These are phyloP conservation scores for Plasmodium chabaudi DNA, from an alignment of 169 alveolate species.

Conservation along the genomic window DNA sequence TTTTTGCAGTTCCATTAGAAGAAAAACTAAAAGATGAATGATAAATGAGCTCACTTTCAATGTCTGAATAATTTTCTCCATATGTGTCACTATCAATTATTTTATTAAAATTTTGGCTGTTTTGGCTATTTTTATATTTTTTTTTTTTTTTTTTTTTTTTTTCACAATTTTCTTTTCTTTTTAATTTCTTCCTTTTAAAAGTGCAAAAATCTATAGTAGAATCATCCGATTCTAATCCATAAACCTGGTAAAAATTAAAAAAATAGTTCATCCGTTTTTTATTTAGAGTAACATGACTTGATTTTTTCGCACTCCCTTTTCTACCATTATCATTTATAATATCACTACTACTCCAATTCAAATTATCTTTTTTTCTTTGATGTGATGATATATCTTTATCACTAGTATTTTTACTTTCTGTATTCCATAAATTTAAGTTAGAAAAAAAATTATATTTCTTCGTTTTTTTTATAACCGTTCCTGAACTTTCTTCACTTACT, in stretches of 20 bases:
- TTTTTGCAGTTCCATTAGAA: neutral
- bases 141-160: slow-evolving; percentile 3
- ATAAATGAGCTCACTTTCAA: neutral
- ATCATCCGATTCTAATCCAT: slow-evolving; percentile 33
- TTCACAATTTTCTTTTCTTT: slow-evolving; percentile 1
- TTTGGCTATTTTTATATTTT: neutral
- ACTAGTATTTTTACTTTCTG: too few relatives aligned
- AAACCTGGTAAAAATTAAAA: slow-evolving; percentile 45
- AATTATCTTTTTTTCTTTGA: neutral
- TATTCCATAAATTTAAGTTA: too few relatives aligned
- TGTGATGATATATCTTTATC: too few relatives aligned
- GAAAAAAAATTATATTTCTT: too few relatives aligned
- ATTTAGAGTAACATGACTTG: slow-evolving; percentile 8
- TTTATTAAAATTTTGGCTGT: neutral
- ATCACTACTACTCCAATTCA: neutral
- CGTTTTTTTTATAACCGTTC: too few relatives aligned
- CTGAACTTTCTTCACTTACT: too few relatives aligned
- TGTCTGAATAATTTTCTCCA: neutral
- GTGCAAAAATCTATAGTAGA: slow-evolving; percentile 13
- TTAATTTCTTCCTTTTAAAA: slow-evolving; percentile 4
- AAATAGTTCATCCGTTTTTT: slow-evolving; percentile 17
- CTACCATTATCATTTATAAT: neutral
- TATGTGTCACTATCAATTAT: neutral
- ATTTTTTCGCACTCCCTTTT: neutral
- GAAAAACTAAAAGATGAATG: neutral